Base-by-base conservation (phyloP, 2,329 filamentous ascomycete species). In the Phialemoniopsis sp. region DNA sequence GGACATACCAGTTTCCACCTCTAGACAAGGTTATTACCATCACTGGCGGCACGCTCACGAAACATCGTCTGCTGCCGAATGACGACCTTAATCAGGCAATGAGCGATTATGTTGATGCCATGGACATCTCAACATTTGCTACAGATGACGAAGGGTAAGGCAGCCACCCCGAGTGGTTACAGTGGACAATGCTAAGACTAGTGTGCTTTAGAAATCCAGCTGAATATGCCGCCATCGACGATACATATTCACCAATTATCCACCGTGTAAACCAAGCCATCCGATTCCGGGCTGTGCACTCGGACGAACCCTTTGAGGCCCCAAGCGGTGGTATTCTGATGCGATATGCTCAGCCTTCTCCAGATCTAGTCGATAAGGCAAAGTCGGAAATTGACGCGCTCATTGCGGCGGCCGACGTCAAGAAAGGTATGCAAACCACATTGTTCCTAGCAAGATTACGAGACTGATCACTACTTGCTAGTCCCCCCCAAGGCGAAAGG, bases 221-320 rank as follows among this genome's bases (percentile, higher is more conserved):
- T 2, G 88, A 96, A 54, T 91, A 87, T 44, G 81, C 86, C 32
- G 69, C 82, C 0, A 76, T 91, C 35, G 87, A 95, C 31, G 88
- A 95, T 35, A 83, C 83, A 1, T 97, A 81, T 58, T 89, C 88
- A 17, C 89, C 91, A 4, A 67, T 86, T 5, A 75, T 97, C n/a
- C 91, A 97, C 60, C 84, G 89, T 26, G 78, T 97, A 43, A 89
- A 89, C 50, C 84, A 93, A 57, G 89, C 89, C 13, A 82, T 97
- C 48, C 83, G 87, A 40, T 82, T 83, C 57, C 82, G 91, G 29
- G 93, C 91, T 2, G 78, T 91, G 2, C 75, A 90, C 53, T 80
- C 87, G 0, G 72, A 81, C 4, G 73, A 78, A 14, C 70, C 80
- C 0, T 60, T 90, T 8, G 78, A 80, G 0, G 73, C 79, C 8